phyloP scores from a whole-genome alignment of 163 green algal species.

The Coccomyxa subellipsoidea region DNA sequence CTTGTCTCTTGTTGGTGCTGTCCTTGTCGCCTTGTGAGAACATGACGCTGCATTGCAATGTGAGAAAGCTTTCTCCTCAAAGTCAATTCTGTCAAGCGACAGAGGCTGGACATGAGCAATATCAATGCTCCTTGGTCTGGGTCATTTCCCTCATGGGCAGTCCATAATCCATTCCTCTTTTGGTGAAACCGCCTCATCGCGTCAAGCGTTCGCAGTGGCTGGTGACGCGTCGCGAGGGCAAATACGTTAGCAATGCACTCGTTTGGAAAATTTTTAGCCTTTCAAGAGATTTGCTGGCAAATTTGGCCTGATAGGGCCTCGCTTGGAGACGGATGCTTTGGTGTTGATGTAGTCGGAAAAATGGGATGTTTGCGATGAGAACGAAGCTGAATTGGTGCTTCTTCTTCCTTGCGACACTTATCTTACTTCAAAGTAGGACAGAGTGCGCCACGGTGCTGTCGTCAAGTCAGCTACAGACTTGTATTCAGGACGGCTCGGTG shows the following conservation, averaged over 20 bases:
- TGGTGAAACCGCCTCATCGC: not conserved
- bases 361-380: not conserved
- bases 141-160: not conserved
- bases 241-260: not conserved
- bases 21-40: too few species aligned
- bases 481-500: slow-evolving; percentile 22
- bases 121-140: too few species aligned
- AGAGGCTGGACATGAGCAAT: too few species aligned
- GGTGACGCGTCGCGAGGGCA: not conserved
- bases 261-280: not conserved
- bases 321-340: too few species aligned
- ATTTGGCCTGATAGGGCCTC: not conserved
- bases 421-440: not conserved
- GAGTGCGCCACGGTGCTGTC: slow-evolving; percentile 18
- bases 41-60: too few species aligned
- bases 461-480: slow-evolving; percentile 26
- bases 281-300: not conserved
- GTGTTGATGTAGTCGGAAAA: too few species aligned
- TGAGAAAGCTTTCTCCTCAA: too few species aligned
- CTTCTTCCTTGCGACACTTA: not conserved
- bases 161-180: not conserved
- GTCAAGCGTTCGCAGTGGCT: not conserved
- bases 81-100: too few species aligned
- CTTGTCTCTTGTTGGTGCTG: too few species aligned
- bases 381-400: not conserved